A percentile compares a stretch with the other conserved stretches of the same genome.
phyloP scores from a whole-genome alignment of 1,284 basidiomycete genomes.

The Ustilago esculenta region DNA sequence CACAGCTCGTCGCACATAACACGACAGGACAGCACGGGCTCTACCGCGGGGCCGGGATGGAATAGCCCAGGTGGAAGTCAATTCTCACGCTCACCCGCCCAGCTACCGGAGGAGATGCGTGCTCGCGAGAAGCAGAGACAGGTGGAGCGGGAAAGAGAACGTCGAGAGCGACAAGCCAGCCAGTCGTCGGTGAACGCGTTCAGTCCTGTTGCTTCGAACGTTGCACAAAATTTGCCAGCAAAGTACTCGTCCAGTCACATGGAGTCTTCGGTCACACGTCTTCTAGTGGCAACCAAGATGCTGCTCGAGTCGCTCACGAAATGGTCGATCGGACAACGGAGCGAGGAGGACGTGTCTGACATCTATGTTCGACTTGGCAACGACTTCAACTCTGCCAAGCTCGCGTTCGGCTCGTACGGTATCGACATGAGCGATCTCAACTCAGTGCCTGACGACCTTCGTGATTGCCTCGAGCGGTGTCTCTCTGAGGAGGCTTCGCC shows the following conservation, averaged over 20 bases:
- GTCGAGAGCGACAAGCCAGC: conserved; percentile 36
- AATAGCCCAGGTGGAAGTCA: conserved; percentile 21
- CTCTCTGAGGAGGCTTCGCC: conserved; percentile 87
- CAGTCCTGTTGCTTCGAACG: conserved; percentile 9
- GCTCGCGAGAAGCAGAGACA: conserved; percentile 45
- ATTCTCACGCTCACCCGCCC: conserved; percentile 36
- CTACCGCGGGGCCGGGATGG: conserved; percentile 20
- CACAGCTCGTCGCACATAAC: conserved; percentile 25
- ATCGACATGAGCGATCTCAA: conserved; percentile 93
- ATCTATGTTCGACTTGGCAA: conserved; percentile 96
- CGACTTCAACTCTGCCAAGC: conserved; percentile 92
- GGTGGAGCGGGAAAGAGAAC: conserved; percentile 37
- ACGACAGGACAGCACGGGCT: conserved; percentile 41
- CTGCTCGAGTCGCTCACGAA: conserved; percentile 88
- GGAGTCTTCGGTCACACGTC: conserved; percentile 89
- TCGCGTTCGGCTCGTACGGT: conserved; percentile 83
- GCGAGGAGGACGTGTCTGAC: conserved; percentile 89
- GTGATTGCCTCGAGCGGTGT: conserved; percentile 86
- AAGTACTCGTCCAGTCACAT: conserved; percentile 69
- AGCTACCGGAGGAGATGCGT: conserved; percentile 51
- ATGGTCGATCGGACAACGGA: conserved; percentile 72
- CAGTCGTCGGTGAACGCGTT: conserved; percentile 20
- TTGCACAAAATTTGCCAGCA: conserved; percentile 17
- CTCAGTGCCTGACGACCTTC: conserved; percentile 86
- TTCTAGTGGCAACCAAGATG: conserved; percentile 93